phyloP scores from a whole-genome alignment of 2,329 filamentous ascomycete species.

The Basipetospora sp. region DNA sequence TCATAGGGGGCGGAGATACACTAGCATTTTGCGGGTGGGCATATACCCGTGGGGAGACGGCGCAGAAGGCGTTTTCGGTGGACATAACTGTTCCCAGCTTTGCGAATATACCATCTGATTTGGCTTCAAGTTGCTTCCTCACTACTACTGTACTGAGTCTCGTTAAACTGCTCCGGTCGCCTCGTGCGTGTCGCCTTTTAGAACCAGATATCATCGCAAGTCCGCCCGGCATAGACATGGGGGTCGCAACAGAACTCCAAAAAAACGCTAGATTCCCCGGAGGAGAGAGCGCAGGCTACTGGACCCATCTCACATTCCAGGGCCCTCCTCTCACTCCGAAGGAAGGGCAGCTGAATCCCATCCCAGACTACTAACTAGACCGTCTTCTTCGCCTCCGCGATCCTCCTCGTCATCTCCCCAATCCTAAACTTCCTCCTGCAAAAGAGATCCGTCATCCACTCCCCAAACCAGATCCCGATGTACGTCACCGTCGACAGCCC shows the following conservation, averaged over 20 bases:
- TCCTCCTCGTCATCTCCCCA: conserved; percentile 12
- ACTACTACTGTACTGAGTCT: too few species aligned
- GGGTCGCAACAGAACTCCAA: not conserved
- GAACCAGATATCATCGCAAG: too few species aligned
- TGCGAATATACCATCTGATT: too few species aligned
- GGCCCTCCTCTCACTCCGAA: not conserved
- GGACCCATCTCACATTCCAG: not conserved
- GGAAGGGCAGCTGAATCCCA: not conserved
- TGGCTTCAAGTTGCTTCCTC: too few species aligned
- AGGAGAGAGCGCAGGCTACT: not conserved
- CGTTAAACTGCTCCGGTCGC: too few species aligned
- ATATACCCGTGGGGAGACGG: too few species aligned
- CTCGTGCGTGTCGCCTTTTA: too few species aligned
- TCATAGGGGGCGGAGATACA: too few species aligned
- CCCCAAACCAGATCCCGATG: conserved; percentile 17
- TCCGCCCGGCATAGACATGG: too few species aligned
- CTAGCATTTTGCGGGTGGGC: too few species aligned
- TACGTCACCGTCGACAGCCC: conserved; percentile 17
- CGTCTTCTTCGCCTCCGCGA: conserved; percentile 15
- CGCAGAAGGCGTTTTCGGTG: too few species aligned
- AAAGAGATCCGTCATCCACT: conserved; percentile 15
- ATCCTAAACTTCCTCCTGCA: conserved; percentile 13
- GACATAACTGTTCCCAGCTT: too few species aligned
- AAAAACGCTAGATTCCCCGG: not conserved
- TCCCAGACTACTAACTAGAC: conserved; percentile 2